These are phyloP conservation scores for Allomyces macrogynus DNA, from an alignment of 192 early-diverging fungal species.

Conservation along the genomic window DNA sequence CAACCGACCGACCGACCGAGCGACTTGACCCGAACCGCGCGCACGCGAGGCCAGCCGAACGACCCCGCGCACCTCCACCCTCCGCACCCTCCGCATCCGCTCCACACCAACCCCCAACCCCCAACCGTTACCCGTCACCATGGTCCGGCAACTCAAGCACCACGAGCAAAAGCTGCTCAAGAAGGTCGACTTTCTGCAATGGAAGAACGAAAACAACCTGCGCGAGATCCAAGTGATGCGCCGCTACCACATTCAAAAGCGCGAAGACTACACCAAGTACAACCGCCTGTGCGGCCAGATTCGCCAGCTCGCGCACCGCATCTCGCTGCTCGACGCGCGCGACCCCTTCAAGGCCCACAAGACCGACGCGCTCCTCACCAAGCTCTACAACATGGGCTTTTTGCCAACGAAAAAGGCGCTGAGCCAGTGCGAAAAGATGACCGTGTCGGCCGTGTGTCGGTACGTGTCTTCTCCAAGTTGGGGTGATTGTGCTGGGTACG, in stretches of 20 bases:
- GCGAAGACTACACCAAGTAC: conserved; percentile 63
- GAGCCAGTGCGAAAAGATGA: conserved; percentile 54
- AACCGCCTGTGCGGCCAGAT: conserved; percentile 62
- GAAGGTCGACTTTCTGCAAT: conserved; percentile 85
- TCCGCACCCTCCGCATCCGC: no score
- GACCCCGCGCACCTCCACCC: no score
- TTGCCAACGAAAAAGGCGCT: conserved; percentile 57
- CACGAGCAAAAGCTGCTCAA: conserved; percentile 90
- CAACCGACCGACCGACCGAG: no score
- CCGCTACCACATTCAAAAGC: conserved; percentile 64
- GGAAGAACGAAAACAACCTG: conserved; percentile 67
- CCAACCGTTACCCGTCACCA: no score
- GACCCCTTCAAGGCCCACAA: conserved; percentile 57
- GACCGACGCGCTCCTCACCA: conserved; percentile 61
- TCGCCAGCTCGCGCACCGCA: conserved; percentile 57
- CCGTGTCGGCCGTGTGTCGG: conserved; percentile 69
- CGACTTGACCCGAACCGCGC: no score
- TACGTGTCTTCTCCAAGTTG: background rate
- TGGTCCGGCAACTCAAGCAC: conserved; percentile 55
- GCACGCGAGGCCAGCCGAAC: no score
- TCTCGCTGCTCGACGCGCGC: conserved; percentile 64
- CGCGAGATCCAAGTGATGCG: conserved; percentile 72
- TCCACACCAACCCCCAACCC: no score
- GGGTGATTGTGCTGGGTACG: no score
- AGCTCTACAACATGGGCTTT: conserved; percentile 69